phyloP scores from a whole-genome alignment of 2,329 filamentous ascomycete genomes.

The Colletotrichum truncatum region DNA sequence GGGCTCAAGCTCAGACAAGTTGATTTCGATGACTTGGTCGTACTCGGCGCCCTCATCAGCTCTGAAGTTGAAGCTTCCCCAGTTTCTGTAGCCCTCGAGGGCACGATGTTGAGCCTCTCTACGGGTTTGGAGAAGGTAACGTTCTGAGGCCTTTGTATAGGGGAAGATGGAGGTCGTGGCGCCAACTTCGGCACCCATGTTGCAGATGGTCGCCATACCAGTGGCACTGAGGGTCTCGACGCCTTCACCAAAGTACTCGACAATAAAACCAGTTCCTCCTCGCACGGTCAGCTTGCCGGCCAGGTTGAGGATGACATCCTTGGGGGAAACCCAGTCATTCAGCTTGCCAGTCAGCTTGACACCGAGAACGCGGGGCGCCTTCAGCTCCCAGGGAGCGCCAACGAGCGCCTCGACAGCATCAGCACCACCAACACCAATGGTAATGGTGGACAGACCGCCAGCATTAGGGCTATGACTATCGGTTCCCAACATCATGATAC shows the following conservation, averaged over 20 bases:
- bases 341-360: slow-evolving; percentile 86
- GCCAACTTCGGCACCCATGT: slow-evolving; percentile 91
- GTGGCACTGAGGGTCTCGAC: slow-evolving; percentile 90
- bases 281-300: slow-evolving; percentile 91
- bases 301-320: slow-evolving; percentile 92
- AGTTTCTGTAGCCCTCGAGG: slow-evolving; percentile 28
- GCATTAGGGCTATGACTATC: slow-evolving; percentile 98
- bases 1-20: slow-evolving; percentile 90
- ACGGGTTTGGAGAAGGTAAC: slow-evolving; percentile 88
- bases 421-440: slow-evolving; percentile 96
- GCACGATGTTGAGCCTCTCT: slow-evolving; percentile 53
- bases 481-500: slow-evolving; percentile 98
- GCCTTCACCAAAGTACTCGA: slow-evolving; percentile 93
- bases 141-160: slow-evolving; percentile 83
- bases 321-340: slow-evolving; percentile 90
- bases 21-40: slow-evolving; percentile 89
- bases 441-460: slow-evolving; percentile 91
- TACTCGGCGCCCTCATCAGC: slow-evolving; percentile 87
- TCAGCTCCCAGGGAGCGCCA: slow-evolving; percentile 96
- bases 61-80: slow-evolving; percentile 55
- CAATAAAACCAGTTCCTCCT: slow-evolving; percentile 92
- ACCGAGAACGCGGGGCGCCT: slow-evolving; percentile 90
- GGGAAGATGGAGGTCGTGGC: slow-evolving; percentile 97
- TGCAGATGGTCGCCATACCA: slow-evolving; percentile 91
- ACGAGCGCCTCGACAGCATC: slow-evolving; percentile 97